Conservation (phyloP, 1,284 basidiomycete genomes). For the Lentinula novae-zelandiae region DNA sequence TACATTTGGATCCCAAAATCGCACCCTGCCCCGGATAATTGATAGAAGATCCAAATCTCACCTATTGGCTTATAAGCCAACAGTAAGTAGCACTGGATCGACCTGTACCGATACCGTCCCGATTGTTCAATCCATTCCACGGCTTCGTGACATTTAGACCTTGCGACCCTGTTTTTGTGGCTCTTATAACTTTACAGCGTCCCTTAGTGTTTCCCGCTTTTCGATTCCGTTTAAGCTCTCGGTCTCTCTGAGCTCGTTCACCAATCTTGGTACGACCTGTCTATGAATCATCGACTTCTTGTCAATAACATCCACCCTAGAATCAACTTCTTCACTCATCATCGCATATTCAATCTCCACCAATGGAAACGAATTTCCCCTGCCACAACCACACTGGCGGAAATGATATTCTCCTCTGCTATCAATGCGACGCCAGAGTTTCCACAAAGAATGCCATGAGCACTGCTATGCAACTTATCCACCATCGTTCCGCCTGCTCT, state of each 20-base stretch:
- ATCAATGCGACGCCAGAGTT: background rate
- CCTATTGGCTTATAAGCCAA: background rate
- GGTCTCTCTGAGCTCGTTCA: too few species aligned
- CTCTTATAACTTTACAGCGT: too few species aligned
- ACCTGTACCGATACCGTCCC: background rate
- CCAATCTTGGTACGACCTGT: too few species aligned
- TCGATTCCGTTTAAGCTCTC: too few species aligned
- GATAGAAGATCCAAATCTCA: background rate
- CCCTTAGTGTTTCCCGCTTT: background rate
- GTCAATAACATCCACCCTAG: background rate
- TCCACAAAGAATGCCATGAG: constrained; percentile 1
- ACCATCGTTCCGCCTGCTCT: background rate
- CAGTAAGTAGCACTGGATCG: background rate
- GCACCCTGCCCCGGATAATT: background rate
- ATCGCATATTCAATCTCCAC: background rate
- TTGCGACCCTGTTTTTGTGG: background rate
- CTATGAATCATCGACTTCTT: too few species aligned
- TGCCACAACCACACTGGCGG: background rate
- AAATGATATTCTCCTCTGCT: constrained; percentile 2
- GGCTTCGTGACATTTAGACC: background rate
- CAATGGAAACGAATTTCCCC: background rate
- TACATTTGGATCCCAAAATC: background rate
- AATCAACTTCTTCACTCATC: background rate
- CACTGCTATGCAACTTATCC: constrained; percentile 1
- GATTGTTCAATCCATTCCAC: background rate